Base-by-base conservation (phyloP, 176 grass and related monocot species). In the Luzula sylvatica region DNA sequence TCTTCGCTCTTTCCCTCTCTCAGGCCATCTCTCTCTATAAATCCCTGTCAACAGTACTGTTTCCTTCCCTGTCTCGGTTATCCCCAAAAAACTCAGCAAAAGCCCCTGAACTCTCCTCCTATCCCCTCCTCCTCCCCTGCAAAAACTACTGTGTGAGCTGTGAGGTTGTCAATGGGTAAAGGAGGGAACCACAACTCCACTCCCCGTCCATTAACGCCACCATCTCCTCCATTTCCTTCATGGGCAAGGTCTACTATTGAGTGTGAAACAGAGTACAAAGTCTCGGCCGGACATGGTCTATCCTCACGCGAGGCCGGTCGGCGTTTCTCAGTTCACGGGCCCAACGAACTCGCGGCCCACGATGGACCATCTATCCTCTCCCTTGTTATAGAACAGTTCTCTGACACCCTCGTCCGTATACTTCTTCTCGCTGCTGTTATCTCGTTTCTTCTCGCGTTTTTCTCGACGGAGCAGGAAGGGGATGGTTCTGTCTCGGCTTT, bases 121-220 rank as follows among this genome's bases (percentile, higher is more conserved):
- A 13, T 11, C 22, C 11, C 16, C 2, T 54, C 4, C 26, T 59
- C n/a, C 14, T 59, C 28, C 11, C 12, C n/a, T n/a, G n/a, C n/a
- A n/a, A n/a, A n/a, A n/a, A n/a, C n/a, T n/a, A n/a, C n/a, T n/a
- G n/a, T n/a, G n/a, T n/a, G n/a, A n/a, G n/a, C n/a, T n/a, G n/a
- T n/a, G n/a, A n/a, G n/a, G n/a, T n/a, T n/a, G n/a, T n/a, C n/a
- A 35, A 72, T 72, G 68, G 68, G 68, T 5, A 60, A 72, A 24
- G 45, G 18, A 7, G 56, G 56, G 0, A 55, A 61, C 4, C 5
- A 35, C 30, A 7, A 4, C 30, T 35, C 30, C 30, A 35, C 30
- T 35, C 9, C 30, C 9, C 9, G 7, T 35, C 9, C 30, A 7
- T 35, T 9, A 7, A 7, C 30, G 7, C 30, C 30, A 7, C 30